A percentile compares a stretch with the other conserved stretches of the same genome.
phyloP scores from a whole-genome alignment of 176 grass and related monocot genomes.

The Oryza brachyantha region DNA sequence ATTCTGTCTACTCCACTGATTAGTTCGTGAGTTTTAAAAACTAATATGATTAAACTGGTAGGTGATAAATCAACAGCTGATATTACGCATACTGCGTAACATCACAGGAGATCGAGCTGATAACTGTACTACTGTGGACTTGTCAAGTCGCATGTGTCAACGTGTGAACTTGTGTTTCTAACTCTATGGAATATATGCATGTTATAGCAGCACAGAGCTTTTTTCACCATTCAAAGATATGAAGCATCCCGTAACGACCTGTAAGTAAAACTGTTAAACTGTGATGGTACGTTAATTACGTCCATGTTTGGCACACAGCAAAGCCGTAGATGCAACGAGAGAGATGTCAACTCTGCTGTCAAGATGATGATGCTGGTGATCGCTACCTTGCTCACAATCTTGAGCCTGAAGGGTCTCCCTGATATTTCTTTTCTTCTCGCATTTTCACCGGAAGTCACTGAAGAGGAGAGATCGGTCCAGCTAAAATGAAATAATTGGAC shows the following conservation, averaged over 20 bases:
- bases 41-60: background rate
- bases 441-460: background rate
- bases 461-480: background rate
- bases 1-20: background rate
- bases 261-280: constrained; percentile 1
- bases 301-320: background rate
- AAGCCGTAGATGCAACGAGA: background rate
- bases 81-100: background rate
- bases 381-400: constrained; percentile 30
- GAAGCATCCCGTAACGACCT: background rate
- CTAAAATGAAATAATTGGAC: background rate
- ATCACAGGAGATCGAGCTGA: background rate
- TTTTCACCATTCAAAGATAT: background rate
- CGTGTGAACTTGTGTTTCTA: background rate
- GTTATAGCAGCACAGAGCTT: background rate
- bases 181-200: background rate
- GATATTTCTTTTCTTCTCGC: constrained; percentile 1
- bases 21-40: background rate
- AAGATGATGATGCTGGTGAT: constrained; percentile 33
- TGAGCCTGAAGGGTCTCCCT: constrained; percentile 43
- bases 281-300: background rate
- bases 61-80: background rate
- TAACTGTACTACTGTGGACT: background rate
- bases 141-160: background rate
- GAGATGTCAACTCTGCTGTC: constrained; percentile 17